Base-by-base conservation (phyloP, 306 rosid species). In the Potentilla sterilis region DNA sequence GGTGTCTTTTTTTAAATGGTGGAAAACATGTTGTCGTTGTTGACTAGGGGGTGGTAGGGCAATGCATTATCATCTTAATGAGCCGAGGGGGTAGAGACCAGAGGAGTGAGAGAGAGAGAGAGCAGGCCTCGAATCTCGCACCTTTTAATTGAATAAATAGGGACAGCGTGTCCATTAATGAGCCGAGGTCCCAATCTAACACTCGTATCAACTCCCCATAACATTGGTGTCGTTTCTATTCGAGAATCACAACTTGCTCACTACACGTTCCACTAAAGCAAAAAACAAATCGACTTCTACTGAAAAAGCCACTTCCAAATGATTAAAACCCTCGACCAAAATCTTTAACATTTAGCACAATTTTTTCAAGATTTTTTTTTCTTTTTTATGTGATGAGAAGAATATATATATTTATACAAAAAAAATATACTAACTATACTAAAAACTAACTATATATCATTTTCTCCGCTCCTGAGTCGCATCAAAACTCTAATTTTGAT, bases 41-140 rank as follows among this genome's bases (percentile, higher is more conserved):
- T 24, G 69, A 70, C 38, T 44, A 14, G 43, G 4, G 40, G 40
- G 44, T 18, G 12, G 8, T 7, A 13, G 48, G 69, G 64, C 40
- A 43, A 7, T 47, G 19, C 15, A 46, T 54, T 19, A 40, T 22
- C 71, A 57, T 42, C 59, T 35, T 41, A 18, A 72, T 28, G 28
- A 28, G 28, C 28, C 28, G 14, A 18, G 40, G 40, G 40, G 40
- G 5, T 3, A 37, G 40, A 37, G 40, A 37, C 4, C 1, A 37
- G 40, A 37, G 38, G 18, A 5, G 18, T n/a, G 14, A 47, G 15
- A 44, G 15, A 10, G 48, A 10, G 14, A 44, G 15, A 40, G 73
- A 24, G 28, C 62, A 51, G 63, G 48, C 81, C 77, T 83, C 83
- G 83, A 76, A 67, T 72, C 63, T 76, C 81, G 72, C 83, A 72